Evolutionary conservation across 2,329 filamentous ascomycete genomes (phyloP).

Genomic region (Aspergillus fischeri): DNA sequence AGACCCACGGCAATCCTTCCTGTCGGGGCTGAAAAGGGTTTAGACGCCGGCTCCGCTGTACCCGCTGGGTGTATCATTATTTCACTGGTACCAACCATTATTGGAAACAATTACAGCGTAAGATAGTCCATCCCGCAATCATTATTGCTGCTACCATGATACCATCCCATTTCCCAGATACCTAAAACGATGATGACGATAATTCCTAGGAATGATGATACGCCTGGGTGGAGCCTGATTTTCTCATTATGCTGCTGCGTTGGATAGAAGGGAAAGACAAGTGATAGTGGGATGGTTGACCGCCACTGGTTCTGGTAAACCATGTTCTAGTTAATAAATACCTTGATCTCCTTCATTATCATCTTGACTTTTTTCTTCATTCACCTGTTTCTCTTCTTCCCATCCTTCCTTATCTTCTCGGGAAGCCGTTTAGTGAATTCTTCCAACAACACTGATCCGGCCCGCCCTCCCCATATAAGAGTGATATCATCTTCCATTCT

Average conservation of each 20-base stretch:
- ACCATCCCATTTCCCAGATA: background rate
- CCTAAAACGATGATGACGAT: constrained; percentile 29
- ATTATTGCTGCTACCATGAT: background rate
- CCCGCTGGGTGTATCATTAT: constrained; percentile 3
- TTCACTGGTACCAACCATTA: background rate
- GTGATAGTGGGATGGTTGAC: constrained; percentile 3
- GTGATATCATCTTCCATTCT: constrained; percentile 13
- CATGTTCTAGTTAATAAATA: constrained; percentile 1
- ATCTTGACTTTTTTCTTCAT: constrained; percentile 3
- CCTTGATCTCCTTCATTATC: constrained; percentile 6
- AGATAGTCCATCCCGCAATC: constrained; percentile 1
- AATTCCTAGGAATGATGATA: constrained; percentile 37
- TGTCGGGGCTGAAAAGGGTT: background rate
- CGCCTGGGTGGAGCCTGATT: constrained; percentile 23
- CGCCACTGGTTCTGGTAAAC: constrained; percentile 11
- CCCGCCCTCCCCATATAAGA: background rate
- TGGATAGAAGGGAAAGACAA: background rate
- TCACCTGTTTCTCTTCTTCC: background rate
- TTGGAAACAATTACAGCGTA: no score
- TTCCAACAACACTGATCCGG: background rate
- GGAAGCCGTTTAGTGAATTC: background rate
- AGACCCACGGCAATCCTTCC: background rate
- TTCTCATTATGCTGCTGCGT: background rate
- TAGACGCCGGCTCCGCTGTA: constrained; percentile 4
- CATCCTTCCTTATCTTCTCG: background rate